A percentile compares a stretch with the other conserved stretches of the same genome.
Conservation (phyloP, 768 basidiomycete species). For the Crucibulum laeve region DNA sequence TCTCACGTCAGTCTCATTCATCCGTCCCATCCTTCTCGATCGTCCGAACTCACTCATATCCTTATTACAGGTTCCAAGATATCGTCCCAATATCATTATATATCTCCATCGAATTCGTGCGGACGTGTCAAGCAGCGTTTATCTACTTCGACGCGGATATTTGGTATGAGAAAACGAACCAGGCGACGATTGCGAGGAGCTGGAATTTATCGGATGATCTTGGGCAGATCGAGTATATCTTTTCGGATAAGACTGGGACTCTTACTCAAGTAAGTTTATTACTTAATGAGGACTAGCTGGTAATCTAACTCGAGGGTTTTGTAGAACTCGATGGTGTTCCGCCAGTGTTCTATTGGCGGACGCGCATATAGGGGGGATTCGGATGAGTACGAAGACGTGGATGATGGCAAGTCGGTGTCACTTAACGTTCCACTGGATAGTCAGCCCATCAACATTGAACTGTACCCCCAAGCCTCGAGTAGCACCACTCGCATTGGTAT, state of each 20-base stretch:
- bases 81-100: conserved; percentile 97
- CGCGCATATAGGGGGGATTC: conserved; percentile 72
- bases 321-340: conserved; percentile 89
- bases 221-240: conserved; percentile 97
- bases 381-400: conserved; percentile 23
- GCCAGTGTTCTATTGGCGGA: conserved; percentile 87
- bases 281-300: conserved; percentile 1
- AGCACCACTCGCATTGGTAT: conserved; percentile 2
- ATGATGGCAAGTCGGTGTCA: conserved; percentile 4
- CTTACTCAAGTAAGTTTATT: conserved; percentile 66
- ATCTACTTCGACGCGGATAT: conserved; percentile 95
- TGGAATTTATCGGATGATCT: conserved; percentile 98
- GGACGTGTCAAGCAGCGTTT: conserved; percentile 86
- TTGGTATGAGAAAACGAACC: conserved; percentile 67
- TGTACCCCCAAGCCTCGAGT: conserved; percentile 8
- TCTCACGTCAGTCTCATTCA: conserved; percentile 63
- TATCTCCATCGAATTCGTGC: conserved; percentile 94
- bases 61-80: conserved; percentile 73
- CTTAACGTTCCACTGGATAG: conserved; percentile 7
- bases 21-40: background rate
- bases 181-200: conserved; percentile 78
- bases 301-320: background rate
- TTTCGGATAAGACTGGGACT: conserved; percentile 98
- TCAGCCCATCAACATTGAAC: conserved; percentile 16
- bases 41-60: conserved; percentile 1